A percentile compares a stretch with the other conserved stretches of the same genome.
These are phyloP conservation scores for Sedum album DNA, from an alignment of 164 flowering plant genomes.

Conservation along the genomic window DNA sequence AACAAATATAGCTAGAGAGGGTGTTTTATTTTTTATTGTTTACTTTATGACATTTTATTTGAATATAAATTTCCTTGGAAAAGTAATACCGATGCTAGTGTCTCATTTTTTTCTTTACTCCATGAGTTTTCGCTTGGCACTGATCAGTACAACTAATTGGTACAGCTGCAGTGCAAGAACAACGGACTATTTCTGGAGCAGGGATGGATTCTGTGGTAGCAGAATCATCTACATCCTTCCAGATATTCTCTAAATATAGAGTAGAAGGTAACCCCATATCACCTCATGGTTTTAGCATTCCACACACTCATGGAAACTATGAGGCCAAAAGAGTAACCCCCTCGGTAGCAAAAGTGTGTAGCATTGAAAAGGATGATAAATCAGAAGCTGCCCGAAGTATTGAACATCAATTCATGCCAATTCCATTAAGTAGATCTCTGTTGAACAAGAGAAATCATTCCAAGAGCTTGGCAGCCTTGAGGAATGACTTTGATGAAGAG, in stretches of 20 bases:
- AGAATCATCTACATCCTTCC: conserved; percentile 64
- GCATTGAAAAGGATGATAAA: conserved; percentile 32
- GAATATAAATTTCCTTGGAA: background rate
- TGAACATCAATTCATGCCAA: conserved; percentile 81
- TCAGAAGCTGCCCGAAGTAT: conserved; percentile 35
- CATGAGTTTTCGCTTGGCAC: background rate
- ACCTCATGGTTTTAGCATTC: conserved; percentile 52
- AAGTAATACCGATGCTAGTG: background rate
- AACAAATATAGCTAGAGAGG: background rate
- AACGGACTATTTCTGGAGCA: conserved; percentile 55
- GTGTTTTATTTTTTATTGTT: background rate
- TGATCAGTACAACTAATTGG: background rate
- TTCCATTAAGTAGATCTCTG: conserved; percentile 30
- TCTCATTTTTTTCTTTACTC: background rate
- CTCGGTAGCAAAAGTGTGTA: conserved; percentile 31
- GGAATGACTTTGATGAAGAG: conserved; percentile 49
- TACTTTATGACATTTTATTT: background rate
- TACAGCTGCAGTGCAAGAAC: conserved; percentile 76
- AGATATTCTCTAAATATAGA: conserved; percentile 36
- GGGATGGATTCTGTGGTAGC: conserved; percentile 63
- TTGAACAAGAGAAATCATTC: conserved; percentile 28
- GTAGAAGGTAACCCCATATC: conserved; percentile 36
- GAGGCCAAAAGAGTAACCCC: conserved; percentile 29
- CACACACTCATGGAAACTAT: conserved; percentile 37
- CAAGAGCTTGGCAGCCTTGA: conserved; percentile 46